Percentiles rank a stretch among this genome's conserved stretches.
Conservation (phyloP, 2,329 filamentous ascomycete genomes). For the Diaporthe caulivora region DNA sequence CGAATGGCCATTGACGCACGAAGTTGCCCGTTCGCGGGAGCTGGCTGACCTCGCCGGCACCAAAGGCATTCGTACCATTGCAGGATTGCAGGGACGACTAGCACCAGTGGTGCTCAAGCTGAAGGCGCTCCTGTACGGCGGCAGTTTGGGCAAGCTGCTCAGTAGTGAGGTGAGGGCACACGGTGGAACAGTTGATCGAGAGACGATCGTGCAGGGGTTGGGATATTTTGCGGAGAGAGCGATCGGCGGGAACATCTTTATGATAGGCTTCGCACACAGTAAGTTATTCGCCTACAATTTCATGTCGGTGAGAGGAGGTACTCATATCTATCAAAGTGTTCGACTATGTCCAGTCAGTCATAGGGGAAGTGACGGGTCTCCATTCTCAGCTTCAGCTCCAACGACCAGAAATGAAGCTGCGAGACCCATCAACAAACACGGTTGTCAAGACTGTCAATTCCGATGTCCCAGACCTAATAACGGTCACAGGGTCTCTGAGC, state of each 20-base stretch:
- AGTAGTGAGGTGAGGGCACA: conserved; percentile 60
- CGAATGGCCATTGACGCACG: conserved; percentile 69
- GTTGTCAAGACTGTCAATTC: conserved; percentile 51
- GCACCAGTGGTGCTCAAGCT: conserved; percentile 59
- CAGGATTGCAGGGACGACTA: conserved; percentile 65
- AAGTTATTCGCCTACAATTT: conserved; percentile 40
- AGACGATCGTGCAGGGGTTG: conserved; percentile 49
- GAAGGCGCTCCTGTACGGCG: conserved; percentile 56
- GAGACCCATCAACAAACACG: conserved; percentile 47
- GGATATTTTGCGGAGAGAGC: conserved; percentile 62
- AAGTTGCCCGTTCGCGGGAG: conserved; percentile 54
- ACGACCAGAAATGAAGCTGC: conserved; percentile 53
- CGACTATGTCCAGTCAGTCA: conserved; percentile 58
- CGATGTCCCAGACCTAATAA: conserved; percentile 44
- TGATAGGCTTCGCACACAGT: conserved; percentile 58
- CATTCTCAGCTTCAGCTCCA: conserved; percentile 59
- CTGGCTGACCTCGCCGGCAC: conserved; percentile 52
- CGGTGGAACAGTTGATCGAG: conserved; percentile 52
- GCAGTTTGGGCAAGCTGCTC: conserved; percentile 64
- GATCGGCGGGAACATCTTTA: conserved; percentile 59
- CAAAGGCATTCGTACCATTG: conserved; percentile 50
- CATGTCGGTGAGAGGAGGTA: conserved; percentile 42
- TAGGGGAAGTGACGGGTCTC: conserved; percentile 58
- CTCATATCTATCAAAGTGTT: conserved; percentile 52
- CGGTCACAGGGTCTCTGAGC: conserved; percentile 49